Percentiles rank a stretch among this genome's conserved stretches.
phyloP scores from a whole-genome alignment of 768 basidiomycete species.

The Symmetrospora coprosmae region DNA sequence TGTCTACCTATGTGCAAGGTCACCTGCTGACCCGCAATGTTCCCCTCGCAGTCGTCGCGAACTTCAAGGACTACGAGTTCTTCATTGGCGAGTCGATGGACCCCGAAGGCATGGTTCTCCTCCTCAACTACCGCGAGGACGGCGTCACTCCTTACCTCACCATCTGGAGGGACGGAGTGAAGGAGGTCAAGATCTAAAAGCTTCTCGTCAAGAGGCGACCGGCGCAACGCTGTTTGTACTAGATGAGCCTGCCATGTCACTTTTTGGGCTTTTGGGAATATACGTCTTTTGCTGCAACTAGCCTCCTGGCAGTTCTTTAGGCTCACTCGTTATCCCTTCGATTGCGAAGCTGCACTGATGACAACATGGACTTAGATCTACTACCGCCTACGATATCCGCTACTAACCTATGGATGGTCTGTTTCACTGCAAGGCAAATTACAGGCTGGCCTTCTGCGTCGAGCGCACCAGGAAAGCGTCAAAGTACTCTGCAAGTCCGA shows the following conservation, averaged over 20 bases:
- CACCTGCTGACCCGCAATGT: neutral
- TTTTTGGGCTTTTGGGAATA: no score
- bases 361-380: no score
- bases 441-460: neutral
- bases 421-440: no score
- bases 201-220: no score
- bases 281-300: no score
- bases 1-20: neutral
- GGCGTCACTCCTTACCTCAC: slow-evolving; percentile 33
- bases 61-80: slow-evolving; percentile 91
- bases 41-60: slow-evolving; percentile 45
- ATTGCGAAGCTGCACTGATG: no score
- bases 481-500: slow-evolving; percentile 35
- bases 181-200: slow-evolving; percentile 43
- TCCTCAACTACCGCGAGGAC: slow-evolving; percentile 74
- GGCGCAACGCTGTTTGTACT: no score
- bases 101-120: slow-evolving; percentile 78
- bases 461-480: slow-evolving; percentile 26
- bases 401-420: no score
- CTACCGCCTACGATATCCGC: no score
- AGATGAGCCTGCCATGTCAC: no score
- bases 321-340: no score
- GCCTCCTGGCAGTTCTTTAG: no score
- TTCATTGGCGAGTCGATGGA: slow-evolving; percentile 41
- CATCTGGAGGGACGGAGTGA: slow-evolving; percentile 65